Base-by-base conservation (phyloP, 768 basidiomycete species). In the Tylopilus balloui region DNA sequence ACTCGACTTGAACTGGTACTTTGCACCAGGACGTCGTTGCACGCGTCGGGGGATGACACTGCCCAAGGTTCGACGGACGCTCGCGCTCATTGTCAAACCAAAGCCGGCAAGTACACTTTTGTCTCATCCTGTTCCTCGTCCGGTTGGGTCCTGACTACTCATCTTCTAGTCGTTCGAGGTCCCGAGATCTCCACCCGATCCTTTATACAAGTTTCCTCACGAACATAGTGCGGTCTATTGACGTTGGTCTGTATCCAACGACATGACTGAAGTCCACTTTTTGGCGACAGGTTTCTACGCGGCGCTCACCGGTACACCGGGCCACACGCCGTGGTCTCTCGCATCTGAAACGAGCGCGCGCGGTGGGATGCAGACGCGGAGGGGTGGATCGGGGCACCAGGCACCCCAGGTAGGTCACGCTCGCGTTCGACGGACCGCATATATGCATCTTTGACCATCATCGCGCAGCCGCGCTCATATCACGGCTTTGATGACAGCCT, bases 31-130 rank as follows among this genome's bases (percentile, higher is more conserved):
- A n/a, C n/a, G n/a, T n/a, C 25, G 25, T 27, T 27, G n/a, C n/a
- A n/a, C 25, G 25, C 9, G 25, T 28, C 28, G 28, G 28, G 10
- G 28, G 34, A 54, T 53, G 59, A 51, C 51, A 24, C 15, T 59
- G 39, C 46, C 42, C 37, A 51, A 56, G 34, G 52, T 55, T 8
- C 46, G 52, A 14, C 53, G 60, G 10, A 35, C 51, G 0, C n/a
- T 65, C 28, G 36, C 32, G 56, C 56, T 67, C 27, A 56, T 67
- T 39, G 51, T 67, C 44, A 58, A 63, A 37, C 65, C 63, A 21
- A 65, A 65, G 41, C 64, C 64, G 47, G 64, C 52, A 42, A 51
- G 64, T 67, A 42, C 32, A 23, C 14, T 15, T 19, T 38, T 25
- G 23, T 7, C 6, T 5, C 12, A 35, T 10, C n/a, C 17, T 17